Evolutionary conservation across 2,329 filamentous ascomycete species (phyloP).

Genomic region (Thermothelomyces thermophilus): DNA sequence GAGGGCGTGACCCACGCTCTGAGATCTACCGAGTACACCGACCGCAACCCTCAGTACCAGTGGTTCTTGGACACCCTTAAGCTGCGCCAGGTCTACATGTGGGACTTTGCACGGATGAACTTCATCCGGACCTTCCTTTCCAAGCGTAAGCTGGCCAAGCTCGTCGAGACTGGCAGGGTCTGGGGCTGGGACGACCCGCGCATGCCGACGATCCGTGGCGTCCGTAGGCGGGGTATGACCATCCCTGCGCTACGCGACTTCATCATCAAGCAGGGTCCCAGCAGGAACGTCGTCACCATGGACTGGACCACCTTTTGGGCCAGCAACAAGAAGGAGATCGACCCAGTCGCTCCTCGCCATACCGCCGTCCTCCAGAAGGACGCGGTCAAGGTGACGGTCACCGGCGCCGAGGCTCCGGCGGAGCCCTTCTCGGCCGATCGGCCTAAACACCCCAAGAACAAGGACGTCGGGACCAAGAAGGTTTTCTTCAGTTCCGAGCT

Average conservation of each 20-base stretch:
- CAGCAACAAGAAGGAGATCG: slow-evolving; percentile 75
- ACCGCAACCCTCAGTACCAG: slow-evolving; percentile 79
- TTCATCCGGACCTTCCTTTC: slow-evolving; percentile 77
- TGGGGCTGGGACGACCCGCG: slow-evolving; percentile 83
- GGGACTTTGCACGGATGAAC: slow-evolving; percentile 79
- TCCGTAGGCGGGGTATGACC: slow-evolving; percentile 71
- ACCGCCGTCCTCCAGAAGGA: slow-evolving; percentile 66
- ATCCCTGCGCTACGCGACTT: slow-evolving; percentile 74
- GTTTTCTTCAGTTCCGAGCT: slow-evolving; percentile 70
- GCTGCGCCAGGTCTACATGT: slow-evolving; percentile 72
- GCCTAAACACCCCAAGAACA: slow-evolving; percentile 85
- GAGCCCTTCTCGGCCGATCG: slow-evolving; percentile 64
- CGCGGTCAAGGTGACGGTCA: slow-evolving; percentile 63
- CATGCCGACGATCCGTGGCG: slow-evolving; percentile 78
- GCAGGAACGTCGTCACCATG: slow-evolving; percentile 75
- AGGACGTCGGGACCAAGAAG: slow-evolving; percentile 76
- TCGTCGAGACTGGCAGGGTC: slow-evolving; percentile 69
- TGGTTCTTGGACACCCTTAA: slow-evolving; percentile 74
- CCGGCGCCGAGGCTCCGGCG: slow-evolving; percentile 59
- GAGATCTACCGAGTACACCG: slow-evolving; percentile 79
- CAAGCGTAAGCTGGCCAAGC: slow-evolving; percentile 79
- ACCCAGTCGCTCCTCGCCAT: slow-evolving; percentile 67
- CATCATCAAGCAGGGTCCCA: slow-evolving; percentile 77
- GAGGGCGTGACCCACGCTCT: slow-evolving; percentile 81
- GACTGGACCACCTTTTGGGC: slow-evolving; percentile 74